Conservation (phyloP, 176 grass and related monocot species). For the Elaeis guineensis region DNA sequence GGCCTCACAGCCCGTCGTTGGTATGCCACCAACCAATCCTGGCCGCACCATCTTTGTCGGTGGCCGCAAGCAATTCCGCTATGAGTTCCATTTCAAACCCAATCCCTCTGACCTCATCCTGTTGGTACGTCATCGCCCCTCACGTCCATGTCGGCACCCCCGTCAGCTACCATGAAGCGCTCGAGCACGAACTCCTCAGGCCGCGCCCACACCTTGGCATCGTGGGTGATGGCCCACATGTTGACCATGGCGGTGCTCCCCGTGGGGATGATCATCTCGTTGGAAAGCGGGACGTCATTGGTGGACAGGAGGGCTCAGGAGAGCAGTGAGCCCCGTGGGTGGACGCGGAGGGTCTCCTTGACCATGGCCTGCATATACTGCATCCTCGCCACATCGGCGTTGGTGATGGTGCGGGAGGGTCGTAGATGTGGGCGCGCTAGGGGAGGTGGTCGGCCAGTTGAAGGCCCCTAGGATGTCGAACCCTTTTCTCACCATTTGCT, state of each 20-base stretch:
- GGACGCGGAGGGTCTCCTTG: conserved; percentile 59
- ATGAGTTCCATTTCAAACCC: too few relatives aligned
- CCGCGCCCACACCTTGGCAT: conserved; percentile 40
- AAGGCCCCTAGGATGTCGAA: conserved; percentile 76
- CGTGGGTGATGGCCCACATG: conserved; percentile 83
- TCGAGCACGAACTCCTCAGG: conserved; percentile 34
- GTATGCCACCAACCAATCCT: too few relatives aligned
- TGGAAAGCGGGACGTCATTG: conserved; percentile 47
- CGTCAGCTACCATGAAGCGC: conserved; percentile 37
- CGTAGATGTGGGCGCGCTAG: conserved; percentile 42
- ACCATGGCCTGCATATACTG: conserved; percentile 66
- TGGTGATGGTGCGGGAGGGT: conserved; percentile 25
- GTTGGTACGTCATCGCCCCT: conserved; percentile 66
- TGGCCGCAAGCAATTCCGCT: too few relatives aligned
- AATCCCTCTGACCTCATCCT: too few relatives aligned
- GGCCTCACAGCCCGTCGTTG: too few relatives aligned
- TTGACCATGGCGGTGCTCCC: conserved; percentile 79
- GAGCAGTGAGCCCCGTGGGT: conserved; percentile 61
- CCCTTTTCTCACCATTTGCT: conserved; percentile 54
- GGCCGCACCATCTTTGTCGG: too few relatives aligned
- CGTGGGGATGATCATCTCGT: conserved; percentile 63
- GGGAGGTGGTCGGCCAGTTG: conserved; percentile 82
- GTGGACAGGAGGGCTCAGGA: conserved; percentile 74
- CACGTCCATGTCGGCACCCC: conserved; percentile 70
- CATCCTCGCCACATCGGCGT: conserved; percentile 48